Base-by-base conservation (phyloP, 2,329 filamentous ascomycete genomes). In the Anthostomella pinea region DNA sequence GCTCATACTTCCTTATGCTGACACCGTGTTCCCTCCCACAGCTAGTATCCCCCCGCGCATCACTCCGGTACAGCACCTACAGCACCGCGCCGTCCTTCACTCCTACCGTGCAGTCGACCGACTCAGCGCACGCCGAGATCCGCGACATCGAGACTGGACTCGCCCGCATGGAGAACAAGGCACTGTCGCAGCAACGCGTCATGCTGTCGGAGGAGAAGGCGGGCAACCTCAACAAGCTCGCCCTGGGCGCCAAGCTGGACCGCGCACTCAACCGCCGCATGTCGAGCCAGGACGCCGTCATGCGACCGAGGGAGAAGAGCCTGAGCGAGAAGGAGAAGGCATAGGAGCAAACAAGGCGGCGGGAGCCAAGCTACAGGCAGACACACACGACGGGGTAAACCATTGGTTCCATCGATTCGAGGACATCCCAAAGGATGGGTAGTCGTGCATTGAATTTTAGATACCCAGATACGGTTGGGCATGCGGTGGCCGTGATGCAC, bases 101-200 rank as follows among this genome's bases (percentile, higher is more conserved):
- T 15, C 65, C 72, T 35, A 77, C 73, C 20, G 62, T 75, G 39
- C 64, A 60, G 48, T 74, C 71, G 18, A 70, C 59, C 48, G 75
- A 79, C 60, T 77, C 74, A 28, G 73, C 68, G 30, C 67, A 70
- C 31, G 71, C 72, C 51, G 76, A 79, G 60, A 77, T 80, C 52
- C 66, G 67, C 62, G 79, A 86, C 51, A 88, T 93, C 63, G 84
- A 86, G 53, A 79, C 83, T 43, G 83, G 85, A 41, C 79, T 95
- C 47, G 83, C 88, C 56, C 86, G 89, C 57, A 85, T 96, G 68
- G 87, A 94, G 65, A 93, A 95, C 72, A 88, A 87, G 66, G 85
- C 85, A 31, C 80, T 95, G 18, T 70, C 79, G 52, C 79, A 84
- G 54, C 90, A 96, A 69, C 84, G 90, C 52, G 90, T 90, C 57